phyloP scores from a whole-genome alignment of 2,329 filamentous ascomycete genomes.

The Leptoxyphium fumago region DNA sequence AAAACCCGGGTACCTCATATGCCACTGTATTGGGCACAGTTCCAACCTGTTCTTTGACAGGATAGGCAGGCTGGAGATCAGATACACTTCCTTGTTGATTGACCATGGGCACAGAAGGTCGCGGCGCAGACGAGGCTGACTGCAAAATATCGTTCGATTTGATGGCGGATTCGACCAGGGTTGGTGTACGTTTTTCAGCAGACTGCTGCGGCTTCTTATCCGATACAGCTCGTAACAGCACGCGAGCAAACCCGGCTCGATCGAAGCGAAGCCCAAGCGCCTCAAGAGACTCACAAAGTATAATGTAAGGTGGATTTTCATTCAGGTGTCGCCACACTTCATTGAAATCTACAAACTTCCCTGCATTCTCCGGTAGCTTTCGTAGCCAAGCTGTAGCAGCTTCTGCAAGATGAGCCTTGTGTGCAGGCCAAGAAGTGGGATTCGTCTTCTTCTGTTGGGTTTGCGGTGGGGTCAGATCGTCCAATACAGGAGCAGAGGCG shows the following conservation, averaged over 20 bases:
- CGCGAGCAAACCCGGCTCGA: slow-evolving; percentile 37
- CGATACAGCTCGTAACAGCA: slow-evolving; percentile 32
- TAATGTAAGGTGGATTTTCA: slow-evolving; percentile 39
- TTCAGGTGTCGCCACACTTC: slow-evolving; percentile 35
- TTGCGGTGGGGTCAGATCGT: neutral
- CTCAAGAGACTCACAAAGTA: slow-evolving; percentile 41
- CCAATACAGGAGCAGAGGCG: neutral
- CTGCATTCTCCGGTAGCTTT: slow-evolving; percentile 25
- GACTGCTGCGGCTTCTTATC: slow-evolving; percentile 5
- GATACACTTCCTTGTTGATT: neutral
- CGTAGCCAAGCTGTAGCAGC: slow-evolving; percentile 35
- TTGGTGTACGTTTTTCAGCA: neutral
- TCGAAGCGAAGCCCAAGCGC: slow-evolving; percentile 34
- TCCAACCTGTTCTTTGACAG: neutral
- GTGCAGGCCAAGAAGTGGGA: slow-evolving; percentile 30
- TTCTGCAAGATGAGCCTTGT: slow-evolving; percentile 34
- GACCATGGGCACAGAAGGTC: neutral
- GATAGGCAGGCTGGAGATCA: neutral
- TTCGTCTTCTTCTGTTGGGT: neutral
- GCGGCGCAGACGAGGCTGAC: neutral
- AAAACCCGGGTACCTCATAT: neutral
- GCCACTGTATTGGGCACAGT: neutral
- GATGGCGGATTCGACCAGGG: neutral
- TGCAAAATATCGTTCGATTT: neutral
- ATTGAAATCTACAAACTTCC: slow-evolving; percentile 23